Evolutionary conservation across 805 yeast genomes (phyloP), one percentile per base, ranked within the genome.

Genomic region (Lachancea thermotolerans): DNA sequence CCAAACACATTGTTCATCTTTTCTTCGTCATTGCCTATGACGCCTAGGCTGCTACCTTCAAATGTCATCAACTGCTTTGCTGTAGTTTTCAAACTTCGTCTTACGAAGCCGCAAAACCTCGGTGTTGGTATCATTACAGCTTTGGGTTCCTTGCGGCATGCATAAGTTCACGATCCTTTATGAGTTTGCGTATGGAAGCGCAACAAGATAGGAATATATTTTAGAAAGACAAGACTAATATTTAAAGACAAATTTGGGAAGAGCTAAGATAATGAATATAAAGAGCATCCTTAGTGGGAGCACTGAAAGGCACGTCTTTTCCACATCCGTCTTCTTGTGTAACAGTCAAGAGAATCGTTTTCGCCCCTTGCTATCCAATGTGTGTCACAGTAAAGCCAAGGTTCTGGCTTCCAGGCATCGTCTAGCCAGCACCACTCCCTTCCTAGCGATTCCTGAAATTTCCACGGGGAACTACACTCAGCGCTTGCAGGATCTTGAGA

Each of bases 1-100:
- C 84, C 84, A 61, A 79, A 79, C 1, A 78, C 73, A 36, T 60
- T 64, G 15, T 62, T 59, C 58, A 78, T 71, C 42, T 78, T 66
- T 38, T 76, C 75, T 45, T 73, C 77, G 0, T 75, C 67, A 0
- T 75, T 58, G 1, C 61, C 64, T 1, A 45, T 42, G 1, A 59
- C 40, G 0, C 51, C 60, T 3, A 48, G 46, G 2, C 62, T 53
- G 46, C 67, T 68, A 5, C 74, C 74, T 40, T 61, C 65, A 42
- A 66, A 66, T 10, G 59, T 53, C 64, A 62, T 62, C 28, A 11
- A 31, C 12, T 41, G 16, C 17, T 35, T 38, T n/a, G 35, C 34
- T 10, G 36, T 27, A 17, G 39, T 38, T 10, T 28, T 32, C 7
- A 48, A 16, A 11, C 30, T 14, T 17, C 46, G 42, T 17, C 25